Evolutionary conservation across 179 eudicot species (phyloP).

Genomic region (Amaranthus tricolor): DNA sequence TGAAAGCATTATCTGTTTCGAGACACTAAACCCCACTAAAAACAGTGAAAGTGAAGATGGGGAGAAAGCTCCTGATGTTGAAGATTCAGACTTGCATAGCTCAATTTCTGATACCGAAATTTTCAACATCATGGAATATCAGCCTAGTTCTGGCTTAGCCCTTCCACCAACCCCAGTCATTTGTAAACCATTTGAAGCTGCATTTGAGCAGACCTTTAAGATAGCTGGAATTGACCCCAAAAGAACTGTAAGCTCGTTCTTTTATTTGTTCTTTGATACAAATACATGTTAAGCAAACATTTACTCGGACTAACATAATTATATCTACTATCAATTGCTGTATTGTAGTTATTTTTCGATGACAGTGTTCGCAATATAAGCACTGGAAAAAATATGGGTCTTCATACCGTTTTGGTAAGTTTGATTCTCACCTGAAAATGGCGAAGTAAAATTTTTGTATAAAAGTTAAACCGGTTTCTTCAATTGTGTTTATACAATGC

Average conservation of each 20-base stretch:
- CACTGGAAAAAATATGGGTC: slow-evolving; percentile 55
- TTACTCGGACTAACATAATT: neutral
- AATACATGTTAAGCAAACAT: neutral
- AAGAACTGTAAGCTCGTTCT: slow-evolving; percentile 57
- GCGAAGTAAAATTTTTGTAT: neutral
- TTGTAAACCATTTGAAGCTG: slow-evolving; percentile 72
- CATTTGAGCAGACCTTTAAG: slow-evolving; percentile 61
- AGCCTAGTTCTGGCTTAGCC: slow-evolving; percentile 29
- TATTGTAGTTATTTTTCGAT: slow-evolving; percentile 81
- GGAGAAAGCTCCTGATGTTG: slow-evolving; percentile 18
- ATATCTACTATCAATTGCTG: neutral
- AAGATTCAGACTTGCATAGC: slow-evolving; percentile 12
- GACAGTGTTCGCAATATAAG: slow-evolving; percentile 79
- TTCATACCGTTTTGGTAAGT: slow-evolving; percentile 81
- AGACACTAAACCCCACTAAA: slow-evolving; percentile 58
- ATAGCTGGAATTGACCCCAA: slow-evolving; percentile 62
- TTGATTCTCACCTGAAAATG: neutral
- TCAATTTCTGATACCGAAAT: slow-evolving; percentile 17
- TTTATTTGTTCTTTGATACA: neutral
- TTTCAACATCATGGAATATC: slow-evolving; percentile 34
- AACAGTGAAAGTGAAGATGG: slow-evolving; percentile 13
- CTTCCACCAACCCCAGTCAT: slow-evolving; percentile 60
- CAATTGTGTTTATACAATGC: neutral
- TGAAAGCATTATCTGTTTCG: slow-evolving; percentile 68
- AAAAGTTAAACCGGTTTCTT: neutral